Conservation (phyloP, 1,139 yeast genomes). For the Kluyveromyces sp. region DNA sequence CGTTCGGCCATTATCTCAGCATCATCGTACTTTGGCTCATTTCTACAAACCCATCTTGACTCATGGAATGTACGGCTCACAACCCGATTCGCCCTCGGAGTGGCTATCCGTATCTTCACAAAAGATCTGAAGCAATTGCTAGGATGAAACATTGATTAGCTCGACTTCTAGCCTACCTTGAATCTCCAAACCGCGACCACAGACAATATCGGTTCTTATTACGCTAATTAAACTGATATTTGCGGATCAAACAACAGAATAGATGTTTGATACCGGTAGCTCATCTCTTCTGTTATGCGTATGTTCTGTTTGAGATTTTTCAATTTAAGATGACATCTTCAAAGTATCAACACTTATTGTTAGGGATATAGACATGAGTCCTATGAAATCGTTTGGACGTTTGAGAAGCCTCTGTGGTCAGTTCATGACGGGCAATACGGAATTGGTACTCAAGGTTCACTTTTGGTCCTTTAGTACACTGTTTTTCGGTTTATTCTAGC, state of each 20-base stretch:
- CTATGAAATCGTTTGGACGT: too few relatives aligned
- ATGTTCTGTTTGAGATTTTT: neutral
- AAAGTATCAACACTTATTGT: too few relatives aligned
- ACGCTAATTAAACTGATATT: neutral
- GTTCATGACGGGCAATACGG: too few relatives aligned
- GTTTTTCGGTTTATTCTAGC: too few relatives aligned
- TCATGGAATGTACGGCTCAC: neutral
- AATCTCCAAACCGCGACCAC: neutral
- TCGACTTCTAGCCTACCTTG: neutral
- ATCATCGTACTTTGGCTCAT: slow-evolving; percentile 28
- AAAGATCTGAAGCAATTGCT: neutral
- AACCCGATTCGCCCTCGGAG: neutral
- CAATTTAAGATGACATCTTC: neutral
- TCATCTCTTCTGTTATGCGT: neutral
- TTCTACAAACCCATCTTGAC: slow-evolving; percentile 3
- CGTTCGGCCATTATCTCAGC: slow-evolving; percentile 26
- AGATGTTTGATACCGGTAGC: neutral
- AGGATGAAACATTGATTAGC: neutral
- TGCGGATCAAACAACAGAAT: neutral
- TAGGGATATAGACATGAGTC: too few relatives aligned
- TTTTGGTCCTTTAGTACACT: too few relatives aligned
- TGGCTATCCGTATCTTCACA: neutral
- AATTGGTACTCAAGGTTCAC: too few relatives aligned
- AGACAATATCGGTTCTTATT: neutral
- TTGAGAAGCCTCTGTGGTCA: too few relatives aligned